A percentile compares a stretch with the other conserved stretches of the same genome.
phyloP scores from a whole-genome alignment of 2,329 filamentous ascomycete species.

The Fusarium xyrophilum region DNA sequence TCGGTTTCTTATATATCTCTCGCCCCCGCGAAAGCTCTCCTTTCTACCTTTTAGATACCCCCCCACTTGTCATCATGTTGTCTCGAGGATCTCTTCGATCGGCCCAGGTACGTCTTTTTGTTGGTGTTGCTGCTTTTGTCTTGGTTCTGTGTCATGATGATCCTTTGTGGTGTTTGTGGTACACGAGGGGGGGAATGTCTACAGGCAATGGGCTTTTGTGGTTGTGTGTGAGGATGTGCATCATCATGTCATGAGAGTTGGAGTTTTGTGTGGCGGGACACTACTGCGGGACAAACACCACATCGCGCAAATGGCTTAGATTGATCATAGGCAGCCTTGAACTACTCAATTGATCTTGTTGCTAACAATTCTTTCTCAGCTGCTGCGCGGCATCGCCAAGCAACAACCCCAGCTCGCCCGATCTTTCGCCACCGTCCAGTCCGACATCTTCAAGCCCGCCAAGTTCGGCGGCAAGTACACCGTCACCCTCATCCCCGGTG shows the following conservation, averaged over 20 bases:
- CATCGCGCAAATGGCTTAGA: slow-evolving; percentile 4
- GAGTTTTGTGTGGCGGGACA: neutral
- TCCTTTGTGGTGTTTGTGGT: neutral
- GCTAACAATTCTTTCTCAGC: slow-evolving; percentile 49
- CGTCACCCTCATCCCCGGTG: slow-evolving; percentile 96
- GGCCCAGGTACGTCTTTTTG: slow-evolving; percentile 59
- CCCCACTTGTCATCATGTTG: slow-evolving; percentile 56
- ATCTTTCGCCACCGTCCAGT: slow-evolving; percentile 81
- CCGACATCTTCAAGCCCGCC: slow-evolving; percentile 98
- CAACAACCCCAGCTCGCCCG: slow-evolving; percentile 57
- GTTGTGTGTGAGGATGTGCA: slow-evolving; percentile 4
- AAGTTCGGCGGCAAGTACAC: slow-evolving; percentile 99
- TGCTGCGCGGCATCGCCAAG: slow-evolving; percentile 60
- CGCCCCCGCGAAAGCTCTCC: slow-evolving; percentile 24
- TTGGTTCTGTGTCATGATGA: slow-evolving; percentile 14
- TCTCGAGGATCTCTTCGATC: slow-evolving; percentile 64
- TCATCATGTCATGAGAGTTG: slow-evolving; percentile 28
- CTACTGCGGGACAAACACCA: neutral
- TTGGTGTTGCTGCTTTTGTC: neutral
- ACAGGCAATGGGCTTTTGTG: neutral
- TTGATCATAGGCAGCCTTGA: neutral
- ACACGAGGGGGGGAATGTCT: neutral
- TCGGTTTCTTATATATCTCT: neutral
- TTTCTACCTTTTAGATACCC: slow-evolving; percentile 25
- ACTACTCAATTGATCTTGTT: slow-evolving; percentile 10